Conservation (phyloP, 1,139 yeast species). For the Kodamaea arcana region DNA sequence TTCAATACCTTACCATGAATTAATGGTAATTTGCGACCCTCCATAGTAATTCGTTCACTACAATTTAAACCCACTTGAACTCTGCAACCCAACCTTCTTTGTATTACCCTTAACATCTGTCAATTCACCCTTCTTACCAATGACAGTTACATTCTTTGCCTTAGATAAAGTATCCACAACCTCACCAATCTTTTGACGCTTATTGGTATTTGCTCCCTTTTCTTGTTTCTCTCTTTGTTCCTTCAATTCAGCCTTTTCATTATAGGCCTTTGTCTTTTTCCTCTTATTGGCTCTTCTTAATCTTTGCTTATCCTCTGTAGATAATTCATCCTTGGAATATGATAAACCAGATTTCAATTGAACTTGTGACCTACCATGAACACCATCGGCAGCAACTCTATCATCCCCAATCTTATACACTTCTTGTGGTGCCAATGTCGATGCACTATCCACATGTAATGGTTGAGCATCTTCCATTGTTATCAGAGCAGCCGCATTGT, state of each 20-base stretch:
- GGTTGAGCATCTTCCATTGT: slow-evolving; percentile 98
- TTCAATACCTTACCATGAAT: too few relatives aligned
- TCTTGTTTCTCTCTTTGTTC: slow-evolving; percentile 22
- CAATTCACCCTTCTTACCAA: slow-evolving; percentile 74
- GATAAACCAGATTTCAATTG: slow-evolving; percentile 77
- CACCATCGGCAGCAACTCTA: slow-evolving; percentile 43
- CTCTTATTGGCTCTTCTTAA: slow-evolving; percentile 84
- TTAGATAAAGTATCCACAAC: slow-evolving; percentile 70
- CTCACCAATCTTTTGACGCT: slow-evolving; percentile 56
- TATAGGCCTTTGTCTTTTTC: slow-evolving; percentile 58
- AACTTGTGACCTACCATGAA: slow-evolving; percentile 49
- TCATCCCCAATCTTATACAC: slow-evolving; percentile 61
- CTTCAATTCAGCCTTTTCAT: slow-evolving; percentile 30
- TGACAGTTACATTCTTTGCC: slow-evolving; percentile 75
- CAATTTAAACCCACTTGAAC: slow-evolving; percentile 17
- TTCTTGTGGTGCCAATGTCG: slow-evolving; percentile 95
- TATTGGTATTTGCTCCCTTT: slow-evolving; percentile 26
- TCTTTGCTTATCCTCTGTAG: slow-evolving; percentile 82
- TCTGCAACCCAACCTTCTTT: slow-evolving; percentile 32
- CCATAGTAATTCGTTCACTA: too few relatives aligned
- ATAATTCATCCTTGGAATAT: slow-evolving; percentile 77
- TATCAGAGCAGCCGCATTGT: slow-evolving; percentile 53
- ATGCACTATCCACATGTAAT: slow-evolving; percentile 65
- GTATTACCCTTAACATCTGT: slow-evolving; percentile 69
- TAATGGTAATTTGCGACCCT: too few relatives aligned